phyloP scores from a whole-genome alignment of 2,329 filamentous ascomycete genomes.

The Aspergillus versicolor region DNA sequence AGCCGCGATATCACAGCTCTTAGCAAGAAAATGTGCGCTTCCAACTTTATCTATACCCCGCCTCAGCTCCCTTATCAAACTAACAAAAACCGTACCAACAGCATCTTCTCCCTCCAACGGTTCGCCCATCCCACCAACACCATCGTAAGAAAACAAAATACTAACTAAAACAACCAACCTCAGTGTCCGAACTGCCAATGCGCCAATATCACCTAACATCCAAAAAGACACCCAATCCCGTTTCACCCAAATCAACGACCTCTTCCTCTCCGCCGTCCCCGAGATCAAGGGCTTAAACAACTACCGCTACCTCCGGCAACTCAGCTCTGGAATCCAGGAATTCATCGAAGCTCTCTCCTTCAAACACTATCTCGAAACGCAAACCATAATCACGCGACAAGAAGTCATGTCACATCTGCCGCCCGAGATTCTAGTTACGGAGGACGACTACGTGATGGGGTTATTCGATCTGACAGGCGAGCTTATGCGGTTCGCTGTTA shows the following conservation, averaged over 20 bases:
- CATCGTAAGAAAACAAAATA: constrained; percentile 21
- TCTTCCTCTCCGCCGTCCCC: constrained; percentile 65
- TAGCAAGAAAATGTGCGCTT: constrained; percentile 89
- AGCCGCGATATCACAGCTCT: constrained; percentile 89
- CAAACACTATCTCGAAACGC: constrained; percentile 77
- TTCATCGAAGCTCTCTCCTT: constrained; percentile 91
- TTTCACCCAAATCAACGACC: constrained; percentile 67
- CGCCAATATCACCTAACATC: constrained; percentile 64
- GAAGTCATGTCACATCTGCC: constrained; percentile 53
- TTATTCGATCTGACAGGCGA: constrained; percentile 94
- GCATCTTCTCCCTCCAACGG: constrained; percentile 84
- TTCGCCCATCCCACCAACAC: constrained; percentile 35
- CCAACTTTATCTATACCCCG: not conserved
- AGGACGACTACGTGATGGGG: constrained; percentile 85
- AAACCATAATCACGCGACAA: constrained; percentile 68
- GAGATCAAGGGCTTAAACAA: constrained; percentile 79
- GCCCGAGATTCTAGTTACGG: constrained; percentile 63
- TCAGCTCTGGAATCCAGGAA: constrained; percentile 83
- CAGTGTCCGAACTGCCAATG: constrained; percentile 42
- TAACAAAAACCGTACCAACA: constrained; percentile 34
- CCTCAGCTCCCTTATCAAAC: not conserved
- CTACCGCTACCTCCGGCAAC: constrained; percentile 75
- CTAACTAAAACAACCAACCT: constrained; percentile 7
- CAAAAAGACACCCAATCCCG: constrained; percentile 68
- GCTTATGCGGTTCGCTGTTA: constrained; percentile 94